phyloP scores from a whole-genome alignment of 805 yeast species.

The Candida fluviatilis region DNA sequence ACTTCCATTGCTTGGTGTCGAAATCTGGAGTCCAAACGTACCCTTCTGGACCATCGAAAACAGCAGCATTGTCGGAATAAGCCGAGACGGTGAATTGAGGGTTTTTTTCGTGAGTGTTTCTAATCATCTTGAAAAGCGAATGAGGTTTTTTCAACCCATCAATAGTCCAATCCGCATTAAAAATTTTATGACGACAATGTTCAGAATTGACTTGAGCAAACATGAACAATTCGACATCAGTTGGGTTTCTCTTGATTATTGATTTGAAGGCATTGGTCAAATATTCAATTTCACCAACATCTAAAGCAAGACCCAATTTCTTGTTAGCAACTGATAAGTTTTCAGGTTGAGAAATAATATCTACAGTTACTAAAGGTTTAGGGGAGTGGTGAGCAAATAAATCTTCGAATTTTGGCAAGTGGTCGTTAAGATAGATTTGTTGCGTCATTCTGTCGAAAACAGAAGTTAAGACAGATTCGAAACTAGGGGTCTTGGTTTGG shows the following conservation, averaged over 20 bases:
- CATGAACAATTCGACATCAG: slow-evolving; percentile 97
- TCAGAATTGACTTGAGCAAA: slow-evolving; percentile 99
- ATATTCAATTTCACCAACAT: slow-evolving; percentile 88
- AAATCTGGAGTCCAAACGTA: slow-evolving; percentile 77
- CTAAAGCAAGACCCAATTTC: slow-evolving; percentile 89
- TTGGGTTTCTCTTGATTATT: slow-evolving; percentile 79
- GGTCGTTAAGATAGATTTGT: slow-evolving; percentile 47
- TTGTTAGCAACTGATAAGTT: slow-evolving; percentile 74
- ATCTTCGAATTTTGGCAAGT: slow-evolving; percentile 63
- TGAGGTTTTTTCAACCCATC: slow-evolving; percentile 72
- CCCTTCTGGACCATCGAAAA: slow-evolving; percentile 78
- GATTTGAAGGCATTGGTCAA: slow-evolving; percentile 77
- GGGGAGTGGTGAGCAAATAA: slow-evolving; percentile 77
- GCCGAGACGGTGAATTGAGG: slow-evolving; percentile 88
- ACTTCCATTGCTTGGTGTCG: slow-evolving; percentile 65
- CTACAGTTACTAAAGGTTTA: slow-evolving; percentile 76
- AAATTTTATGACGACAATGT: slow-evolving; percentile 98
- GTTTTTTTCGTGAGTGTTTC: slow-evolving; percentile 80
- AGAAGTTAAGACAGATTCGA: slow-evolving; percentile 57
- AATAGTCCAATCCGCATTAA: slow-evolving; percentile 97
- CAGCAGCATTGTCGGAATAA: slow-evolving; percentile 97
- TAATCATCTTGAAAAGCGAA: slow-evolving; percentile 88
- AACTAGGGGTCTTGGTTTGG: slow-evolving; percentile 42
- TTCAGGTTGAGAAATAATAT: slow-evolving; percentile 51
- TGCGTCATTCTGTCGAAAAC: slow-evolving; percentile 96